Base-by-base conservation (phyloP, 768 basidiomycete genomes). In the Lactarius pseudohatsudake region DNA sequence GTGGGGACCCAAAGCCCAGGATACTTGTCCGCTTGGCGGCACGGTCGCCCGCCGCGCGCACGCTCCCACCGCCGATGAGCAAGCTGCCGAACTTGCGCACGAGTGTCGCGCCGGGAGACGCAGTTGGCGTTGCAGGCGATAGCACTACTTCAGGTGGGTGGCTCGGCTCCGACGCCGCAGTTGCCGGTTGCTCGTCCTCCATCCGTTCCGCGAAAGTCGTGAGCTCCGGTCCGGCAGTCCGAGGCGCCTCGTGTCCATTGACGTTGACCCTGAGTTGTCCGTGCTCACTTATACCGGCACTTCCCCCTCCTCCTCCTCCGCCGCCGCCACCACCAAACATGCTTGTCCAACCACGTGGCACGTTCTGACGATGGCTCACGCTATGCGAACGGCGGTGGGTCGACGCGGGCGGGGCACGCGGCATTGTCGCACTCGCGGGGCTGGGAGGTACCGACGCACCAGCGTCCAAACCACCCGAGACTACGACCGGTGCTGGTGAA, bases 301-400 rank as follows among this genome's bases (percentile, higher is more conserved):
- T 66, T 57, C 57, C 65, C 0, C 57, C 57, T 8, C 30, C 57
- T 3, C 32, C 69, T 50, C 61, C 61, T 0, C 50, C 57, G 5
- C 32, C 57, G 2, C 38, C 55, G 59, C 61, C 55, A 34, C 73
- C 72, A 16, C 87, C 86, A 74, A 89, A 86, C 78, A 88, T 81
- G 11, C 82, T 84, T 30, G 83, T 81, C 84, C 86, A 85, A 2
- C 85, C 83, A 54, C 85, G 80, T 22, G 82, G 71, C 3, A 76
- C 77, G 2, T 73, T 77, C 13, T 90, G 92, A 22, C 91, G 78
- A 73, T 92, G 90, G 71, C 88, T 91, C 76, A 94, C 81, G 72
- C 90, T 91, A 74, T 94, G 92, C 67, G 90, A 93, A 62, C 92
- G 81, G 61, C 88, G 82, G 76, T 95, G 93, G 6, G 88, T 90